These are phyloP conservation scores for Saccharomyces hybrid DNA, from an alignment of 1,139 yeast species.

Conservation along the genomic window DNA sequence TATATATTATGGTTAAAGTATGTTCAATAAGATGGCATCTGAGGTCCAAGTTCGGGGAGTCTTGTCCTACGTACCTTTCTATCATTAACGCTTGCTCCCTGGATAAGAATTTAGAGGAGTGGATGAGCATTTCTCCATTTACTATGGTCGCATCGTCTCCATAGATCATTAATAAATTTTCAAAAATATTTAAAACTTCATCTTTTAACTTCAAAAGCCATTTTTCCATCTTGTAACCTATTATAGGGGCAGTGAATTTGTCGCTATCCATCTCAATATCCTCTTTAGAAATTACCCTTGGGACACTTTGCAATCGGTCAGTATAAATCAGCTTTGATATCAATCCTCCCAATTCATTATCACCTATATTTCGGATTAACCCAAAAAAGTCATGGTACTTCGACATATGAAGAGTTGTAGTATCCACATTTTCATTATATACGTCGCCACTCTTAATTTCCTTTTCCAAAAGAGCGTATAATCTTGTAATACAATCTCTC, in stretches of 20 bases:
- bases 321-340: constrained; percentile 20
- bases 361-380: constrained; percentile 25
- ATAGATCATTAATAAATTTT: constrained; percentile 19
- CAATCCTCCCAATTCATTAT: constrained; percentile 17
- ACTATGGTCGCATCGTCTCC: constrained; percentile 12
- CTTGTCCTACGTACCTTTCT: constrained; percentile 20
- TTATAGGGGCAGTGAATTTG: constrained; percentile 4
- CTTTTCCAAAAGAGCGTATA: constrained; percentile 19
- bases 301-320: constrained; percentile 19
- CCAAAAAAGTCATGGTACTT: constrained; percentile 21
- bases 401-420: constrained; percentile 10
- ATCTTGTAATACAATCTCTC: constrained; percentile 20
- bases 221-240: constrained; percentile 17
- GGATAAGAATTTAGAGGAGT: constrained; percentile 20
- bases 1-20: constrained; percentile 17
- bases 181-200: constrained; percentile 20
- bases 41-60: constrained; percentile 18
- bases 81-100: constrained; percentile 24
- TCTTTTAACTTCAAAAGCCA: constrained; percentile 23
- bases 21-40: constrained; percentile 21
- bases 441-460: constrained; percentile 13
- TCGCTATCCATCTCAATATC: constrained; percentile 10
- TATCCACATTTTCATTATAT: constrained; percentile 9
- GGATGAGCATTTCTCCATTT: constrained; percentile 20
- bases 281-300: constrained; percentile 26